phyloP scores from a whole-genome alignment of 2,329 filamentous ascomycete species.

The Eutypa lata region DNA sequence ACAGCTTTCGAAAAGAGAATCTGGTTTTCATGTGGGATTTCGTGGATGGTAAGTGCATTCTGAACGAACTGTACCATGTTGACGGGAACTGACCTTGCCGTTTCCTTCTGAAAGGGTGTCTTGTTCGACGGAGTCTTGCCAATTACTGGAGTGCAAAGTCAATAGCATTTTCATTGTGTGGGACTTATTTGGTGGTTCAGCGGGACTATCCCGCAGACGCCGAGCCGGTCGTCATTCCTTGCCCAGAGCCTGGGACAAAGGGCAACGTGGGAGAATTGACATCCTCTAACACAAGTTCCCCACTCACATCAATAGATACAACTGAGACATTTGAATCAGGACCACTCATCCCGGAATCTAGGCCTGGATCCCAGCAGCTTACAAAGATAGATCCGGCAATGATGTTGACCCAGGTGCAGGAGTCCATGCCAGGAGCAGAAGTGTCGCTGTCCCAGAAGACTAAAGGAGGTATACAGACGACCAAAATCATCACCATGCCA shows the following conservation, averaged over 20 bases:
- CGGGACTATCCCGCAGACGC: neutral
- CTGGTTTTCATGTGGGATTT: neutral
- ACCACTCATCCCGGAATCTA: neutral
- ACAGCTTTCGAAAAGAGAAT: neutral
- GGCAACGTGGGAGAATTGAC: neutral
- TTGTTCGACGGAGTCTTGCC: neutral
- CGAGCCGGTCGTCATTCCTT: neutral
- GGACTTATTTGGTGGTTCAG: neutral
- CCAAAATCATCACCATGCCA: neutral
- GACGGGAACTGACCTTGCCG: no score
- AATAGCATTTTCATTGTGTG: neutral
- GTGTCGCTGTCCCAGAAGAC: neutral
- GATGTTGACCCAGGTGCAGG: neutral
- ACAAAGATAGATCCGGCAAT: neutral
- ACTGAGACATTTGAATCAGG: no score
- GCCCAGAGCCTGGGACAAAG: neutral
- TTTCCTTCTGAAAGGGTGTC: neutral
- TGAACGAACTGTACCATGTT: neutral
- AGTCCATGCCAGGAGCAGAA: neutral
- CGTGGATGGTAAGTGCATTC: neutral
- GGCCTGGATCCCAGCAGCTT: neutral
- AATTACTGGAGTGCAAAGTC: neutral
- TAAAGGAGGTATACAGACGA: neutral
- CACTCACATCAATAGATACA: neutral
- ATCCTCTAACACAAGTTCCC: neutral